phyloP scores from a whole-genome alignment of 495 filamentous ascomycete species.

The Penicillium arizonense region DNA sequence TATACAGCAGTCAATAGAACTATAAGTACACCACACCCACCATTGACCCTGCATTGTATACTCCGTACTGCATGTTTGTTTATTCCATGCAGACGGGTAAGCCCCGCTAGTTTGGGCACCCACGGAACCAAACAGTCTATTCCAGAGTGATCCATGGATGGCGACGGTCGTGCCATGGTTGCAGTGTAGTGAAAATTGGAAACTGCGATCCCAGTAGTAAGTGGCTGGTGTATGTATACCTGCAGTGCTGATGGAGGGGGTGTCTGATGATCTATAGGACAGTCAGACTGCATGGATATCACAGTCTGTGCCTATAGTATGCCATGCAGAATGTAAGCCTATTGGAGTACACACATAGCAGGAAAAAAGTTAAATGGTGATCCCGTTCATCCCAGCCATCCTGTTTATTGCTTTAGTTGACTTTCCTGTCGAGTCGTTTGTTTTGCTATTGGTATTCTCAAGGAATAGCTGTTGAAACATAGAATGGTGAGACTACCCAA shows the following conservation, averaged over 20 bases:
- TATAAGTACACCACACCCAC: too few relatives aligned
- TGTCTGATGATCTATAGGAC: constrained; percentile 22
- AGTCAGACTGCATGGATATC: constrained; percentile 9
- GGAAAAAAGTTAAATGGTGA: neutral
- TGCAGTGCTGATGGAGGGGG: constrained; percentile 19
- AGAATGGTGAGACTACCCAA: too few relatives aligned
- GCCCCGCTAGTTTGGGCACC: neutral
- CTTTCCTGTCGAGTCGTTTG: too few relatives aligned
- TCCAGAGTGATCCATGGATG: neutral
- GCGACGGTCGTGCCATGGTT: neutral
- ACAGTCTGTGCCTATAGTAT: constrained; percentile 12
- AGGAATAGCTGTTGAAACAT: too few relatives aligned
- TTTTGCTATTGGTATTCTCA: too few relatives aligned
- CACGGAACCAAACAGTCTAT: neutral
- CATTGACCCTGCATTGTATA: neutral
- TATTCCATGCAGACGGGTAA: neutral
- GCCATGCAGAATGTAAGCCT: constrained; percentile 2
- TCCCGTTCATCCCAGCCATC: constrained; percentile 6
- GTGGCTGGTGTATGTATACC: constrained; percentile 11
- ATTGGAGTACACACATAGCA: too few relatives aligned
- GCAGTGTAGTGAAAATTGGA: constrained; percentile 5
- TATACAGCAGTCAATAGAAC: too few relatives aligned
- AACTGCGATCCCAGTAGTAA: neutral
- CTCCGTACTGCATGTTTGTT: neutral
- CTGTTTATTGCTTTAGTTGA: neutral